Conservation (phyloP, 257 asterid species). For the Ballota nigra region DNA sequence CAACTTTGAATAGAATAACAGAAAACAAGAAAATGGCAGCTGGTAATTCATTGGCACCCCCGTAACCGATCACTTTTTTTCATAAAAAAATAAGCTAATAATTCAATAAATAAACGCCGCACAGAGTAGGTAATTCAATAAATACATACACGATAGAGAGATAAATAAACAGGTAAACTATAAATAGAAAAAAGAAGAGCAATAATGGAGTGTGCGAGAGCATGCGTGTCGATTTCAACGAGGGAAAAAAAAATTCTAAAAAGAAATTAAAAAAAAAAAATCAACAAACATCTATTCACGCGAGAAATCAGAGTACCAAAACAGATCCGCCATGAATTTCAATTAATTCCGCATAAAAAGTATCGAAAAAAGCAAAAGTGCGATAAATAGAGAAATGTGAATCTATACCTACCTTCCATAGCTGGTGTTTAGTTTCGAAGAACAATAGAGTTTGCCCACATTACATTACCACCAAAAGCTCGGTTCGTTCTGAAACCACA, state of each 20-base stretch:
- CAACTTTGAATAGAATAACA: background rate
- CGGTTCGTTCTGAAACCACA: slow-evolving; percentile 24
- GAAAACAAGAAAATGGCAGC: slow-evolving; percentile 22
- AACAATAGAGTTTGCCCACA: slow-evolving; percentile 25
- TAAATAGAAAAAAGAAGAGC: slow-evolving; percentile 16
- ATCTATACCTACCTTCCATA: slow-evolving; percentile 46
- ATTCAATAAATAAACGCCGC: slow-evolving; percentile 21
- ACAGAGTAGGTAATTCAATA: slow-evolving; percentile 26
- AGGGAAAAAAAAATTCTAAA: background rate
- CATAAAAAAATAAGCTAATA: slow-evolving; percentile 24
- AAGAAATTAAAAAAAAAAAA: background rate
- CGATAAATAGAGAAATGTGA: background rate
- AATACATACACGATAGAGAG: slow-evolving; percentile 20
- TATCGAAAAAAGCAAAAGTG: slow-evolving; percentile 25
- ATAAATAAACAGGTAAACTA: slow-evolving; percentile 23
- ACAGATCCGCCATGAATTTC: slow-evolving; percentile 42
- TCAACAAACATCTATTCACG: slow-evolving; percentile 3
- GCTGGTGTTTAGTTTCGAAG: slow-evolving; percentile 2
- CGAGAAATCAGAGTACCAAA: slow-evolving; percentile 23
- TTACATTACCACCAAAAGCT: slow-evolving; percentile 35
- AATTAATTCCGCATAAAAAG: slow-evolving; percentile 25
- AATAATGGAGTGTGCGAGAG: slow-evolving; percentile 33
- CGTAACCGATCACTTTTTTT: slow-evolving; percentile 11
- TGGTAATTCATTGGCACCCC: slow-evolving; percentile 36
- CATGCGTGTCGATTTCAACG: slow-evolving; percentile 33